Evolutionary conservation across 331 rosid genomes (phyloP).

Genomic region (Spiraea crenata): DNA sequence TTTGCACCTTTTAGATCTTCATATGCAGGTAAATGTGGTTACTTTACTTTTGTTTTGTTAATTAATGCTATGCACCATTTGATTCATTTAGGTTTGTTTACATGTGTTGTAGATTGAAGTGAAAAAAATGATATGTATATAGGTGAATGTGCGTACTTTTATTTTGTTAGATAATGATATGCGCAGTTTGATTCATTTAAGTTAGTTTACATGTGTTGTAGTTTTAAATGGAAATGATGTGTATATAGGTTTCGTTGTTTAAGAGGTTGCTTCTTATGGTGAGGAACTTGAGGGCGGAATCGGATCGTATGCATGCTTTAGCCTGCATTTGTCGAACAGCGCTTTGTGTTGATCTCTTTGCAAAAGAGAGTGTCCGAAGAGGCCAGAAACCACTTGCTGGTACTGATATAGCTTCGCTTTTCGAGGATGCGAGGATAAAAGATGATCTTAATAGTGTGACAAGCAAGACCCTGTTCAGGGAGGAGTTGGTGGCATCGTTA

Average conservation of each 20-base stretch:
- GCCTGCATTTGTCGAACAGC: slow-evolving; percentile 99
- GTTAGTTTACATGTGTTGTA: not conserved
- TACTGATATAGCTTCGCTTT: slow-evolving; percentile 95
- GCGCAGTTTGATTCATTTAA: not conserved
- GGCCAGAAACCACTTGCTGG: slow-evolving; percentile 99
- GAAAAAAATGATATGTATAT: slow-evolving; percentile 43
- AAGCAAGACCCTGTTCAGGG: slow-evolving; percentile 91
- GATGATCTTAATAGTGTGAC: slow-evolving; percentile 85
- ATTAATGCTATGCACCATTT: not conserved
- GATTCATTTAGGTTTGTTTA: too few relatives aligned
- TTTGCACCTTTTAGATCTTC: slow-evolving; percentile 93
- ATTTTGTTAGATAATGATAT: not conserved
- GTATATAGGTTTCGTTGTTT: slow-evolving; percentile 77
- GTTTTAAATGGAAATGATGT: slow-evolving; percentile 10
- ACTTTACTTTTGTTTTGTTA: slow-evolving; percentile 15
- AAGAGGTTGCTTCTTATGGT: slow-evolving; percentile 96
- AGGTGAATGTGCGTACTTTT: slow-evolving; percentile 41
- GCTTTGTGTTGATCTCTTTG: slow-evolving; percentile 95
- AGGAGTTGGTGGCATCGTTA: slow-evolving; percentile 95
- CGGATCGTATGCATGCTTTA: slow-evolving; percentile 97
- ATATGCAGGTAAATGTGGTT: slow-evolving; percentile 71
- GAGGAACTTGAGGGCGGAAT: slow-evolving; percentile 95
- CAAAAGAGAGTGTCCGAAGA: slow-evolving; percentile 97
- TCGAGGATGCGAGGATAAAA: slow-evolving; percentile 82
- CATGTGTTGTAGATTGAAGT: not conserved